Conservation (phyloP, 2,329 filamentous ascomycete genomes). For the Biscogniauxia sp. region DNA sequence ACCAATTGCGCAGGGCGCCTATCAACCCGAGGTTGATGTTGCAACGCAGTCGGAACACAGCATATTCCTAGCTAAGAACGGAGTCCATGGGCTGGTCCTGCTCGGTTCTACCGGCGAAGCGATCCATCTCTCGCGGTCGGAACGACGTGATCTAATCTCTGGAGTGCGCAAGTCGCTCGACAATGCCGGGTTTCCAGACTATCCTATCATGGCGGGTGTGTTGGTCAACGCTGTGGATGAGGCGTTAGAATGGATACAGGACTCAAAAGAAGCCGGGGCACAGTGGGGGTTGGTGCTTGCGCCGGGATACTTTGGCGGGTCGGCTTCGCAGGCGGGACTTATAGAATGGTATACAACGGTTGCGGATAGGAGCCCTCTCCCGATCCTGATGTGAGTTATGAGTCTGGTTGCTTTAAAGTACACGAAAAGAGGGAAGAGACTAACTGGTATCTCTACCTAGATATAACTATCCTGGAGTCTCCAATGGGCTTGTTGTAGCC, state of each 20-base stretch:
- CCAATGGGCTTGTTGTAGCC: conserved; percentile 60
- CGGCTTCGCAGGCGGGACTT: conserved; percentile 54
- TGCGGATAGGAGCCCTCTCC: conserved; percentile 55
- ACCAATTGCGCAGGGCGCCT: conserved; percentile 31
- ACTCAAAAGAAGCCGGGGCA: conserved; percentile 55
- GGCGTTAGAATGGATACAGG: conserved; percentile 55
- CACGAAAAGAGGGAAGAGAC: not conserved
- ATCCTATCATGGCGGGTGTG: conserved; percentile 59
- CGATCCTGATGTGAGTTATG: conserved; percentile 54
- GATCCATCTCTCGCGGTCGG: conserved; percentile 55
- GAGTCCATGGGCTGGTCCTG: conserved; percentile 59
- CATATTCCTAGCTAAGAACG: conserved; percentile 56
- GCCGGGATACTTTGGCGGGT: conserved; percentile 58
- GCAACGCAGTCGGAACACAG: conserved; percentile 57
- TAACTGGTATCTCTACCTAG: conserved; percentile 29
- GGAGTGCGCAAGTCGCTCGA: conserved; percentile 54
- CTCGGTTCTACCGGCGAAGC: conserved; percentile 64
- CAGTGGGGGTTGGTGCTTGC: conserved; percentile 59
- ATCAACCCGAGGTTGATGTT: conserved; percentile 51
- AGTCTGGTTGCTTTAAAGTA: not conserved
- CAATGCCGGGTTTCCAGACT: conserved; percentile 53
- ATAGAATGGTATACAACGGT: conserved; percentile 57
- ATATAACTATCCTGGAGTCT: conserved; percentile 66
- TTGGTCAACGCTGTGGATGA: conserved; percentile 62
- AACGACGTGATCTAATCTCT: conserved; percentile 54